Conservation (phyloP, 768 basidiomycete species). For the Gloeophyllum trabeum region DNA sequence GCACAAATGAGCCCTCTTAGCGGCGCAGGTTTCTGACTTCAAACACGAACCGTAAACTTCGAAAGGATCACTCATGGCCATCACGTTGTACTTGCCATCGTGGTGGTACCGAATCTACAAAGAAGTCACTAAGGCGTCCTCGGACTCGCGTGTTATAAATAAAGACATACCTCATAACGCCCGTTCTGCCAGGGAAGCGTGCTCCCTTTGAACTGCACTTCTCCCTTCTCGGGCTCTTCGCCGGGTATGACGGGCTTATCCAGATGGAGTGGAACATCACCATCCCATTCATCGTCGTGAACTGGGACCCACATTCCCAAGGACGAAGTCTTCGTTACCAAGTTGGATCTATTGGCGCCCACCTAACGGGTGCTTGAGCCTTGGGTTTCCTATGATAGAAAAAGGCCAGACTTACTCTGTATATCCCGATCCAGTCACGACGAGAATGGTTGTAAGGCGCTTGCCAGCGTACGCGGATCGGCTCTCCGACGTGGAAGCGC, state of each 20-base stretch:
- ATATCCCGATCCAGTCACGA: slow-evolving; percentile 94
- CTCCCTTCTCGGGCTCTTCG: slow-evolving; percentile 43
- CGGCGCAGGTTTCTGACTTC: slow-evolving; percentile 2
- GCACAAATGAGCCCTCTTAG: slow-evolving; percentile 6
- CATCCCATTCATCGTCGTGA: slow-evolving; percentile 88
- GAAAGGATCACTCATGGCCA: slow-evolving; percentile 74
- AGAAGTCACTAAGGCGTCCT: neutral
- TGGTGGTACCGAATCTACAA: slow-evolving; percentile 81
- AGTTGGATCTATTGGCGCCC: slow-evolving; percentile 75
- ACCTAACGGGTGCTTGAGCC: slow-evolving; percentile 31
- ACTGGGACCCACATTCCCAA: slow-evolving; percentile 91
- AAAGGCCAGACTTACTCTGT: slow-evolving; percentile 40
- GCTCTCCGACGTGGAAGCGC: slow-evolving; percentile 85
- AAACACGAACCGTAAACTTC: slow-evolving; percentile 72
- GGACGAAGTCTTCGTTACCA: slow-evolving; percentile 78
- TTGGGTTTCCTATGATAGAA: neutral
- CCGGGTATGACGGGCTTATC: slow-evolving; percentile 18
- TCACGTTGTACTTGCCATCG: slow-evolving; percentile 95
- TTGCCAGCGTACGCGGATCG: slow-evolving; percentile 78
- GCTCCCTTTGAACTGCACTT: slow-evolving; percentile 65
- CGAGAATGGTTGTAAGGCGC: slow-evolving; percentile 81
- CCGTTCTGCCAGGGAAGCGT: slow-evolving; percentile 82
- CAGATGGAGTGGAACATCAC: slow-evolving; percentile 56
- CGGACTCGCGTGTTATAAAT: neutral
- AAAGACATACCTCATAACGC: slow-evolving; percentile 60